These are phyloP conservation scores for Trichoderma gamsii DNA, from an alignment of 495 filamentous ascomycete species.

Conservation along the genomic window DNA sequence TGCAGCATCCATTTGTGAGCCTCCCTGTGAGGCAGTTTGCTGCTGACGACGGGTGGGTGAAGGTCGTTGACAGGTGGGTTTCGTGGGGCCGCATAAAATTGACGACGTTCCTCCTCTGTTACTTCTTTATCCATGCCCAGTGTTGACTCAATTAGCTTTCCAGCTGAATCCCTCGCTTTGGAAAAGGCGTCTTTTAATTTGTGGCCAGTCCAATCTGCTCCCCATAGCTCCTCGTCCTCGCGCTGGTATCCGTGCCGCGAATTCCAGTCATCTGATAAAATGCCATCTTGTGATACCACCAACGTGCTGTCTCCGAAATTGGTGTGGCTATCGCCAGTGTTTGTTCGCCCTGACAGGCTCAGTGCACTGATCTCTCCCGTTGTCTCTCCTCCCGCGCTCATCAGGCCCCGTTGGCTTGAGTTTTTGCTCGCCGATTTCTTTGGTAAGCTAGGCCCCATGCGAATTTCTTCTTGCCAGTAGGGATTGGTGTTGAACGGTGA, in stretches of 20 bases:
- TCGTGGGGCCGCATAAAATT: conserved; percentile 57
- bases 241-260: conserved; percentile 64
- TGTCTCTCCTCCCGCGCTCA: conserved; percentile 35
- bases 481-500: conserved; percentile 76
- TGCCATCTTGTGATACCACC: conserved; percentile 26
- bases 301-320: conserved; percentile 28
- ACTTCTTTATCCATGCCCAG: conserved; percentile 36
- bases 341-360: conserved; percentile 16
- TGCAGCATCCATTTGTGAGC: conserved; percentile 87
- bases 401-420: conserved; percentile 47
- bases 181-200: conserved; percentile 46
- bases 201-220: conserved; percentile 41
- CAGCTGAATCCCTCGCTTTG: conserved; percentile 45
- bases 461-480: conserved; percentile 80
- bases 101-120: conserved; percentile 38
- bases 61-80: conserved; percentile 81
- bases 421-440: conserved; percentile 47
- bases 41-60: conserved; percentile 79
- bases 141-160: conserved; percentile 40
- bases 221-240: conserved; percentile 82
- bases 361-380: conserved; percentile 30
- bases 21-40: conserved; percentile 55
- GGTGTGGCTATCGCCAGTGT: conserved; percentile 22
- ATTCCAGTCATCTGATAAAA: conserved; percentile 58
- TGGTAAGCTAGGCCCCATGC: conserved; percentile 66